Percentiles rank a stretch among this genome's conserved stretches.
These are phyloP conservation scores for Colletotrichum kahawae DNA, from an alignment of 2,329 filamentous ascomycete genomes.

Conservation along the genomic window DNA sequence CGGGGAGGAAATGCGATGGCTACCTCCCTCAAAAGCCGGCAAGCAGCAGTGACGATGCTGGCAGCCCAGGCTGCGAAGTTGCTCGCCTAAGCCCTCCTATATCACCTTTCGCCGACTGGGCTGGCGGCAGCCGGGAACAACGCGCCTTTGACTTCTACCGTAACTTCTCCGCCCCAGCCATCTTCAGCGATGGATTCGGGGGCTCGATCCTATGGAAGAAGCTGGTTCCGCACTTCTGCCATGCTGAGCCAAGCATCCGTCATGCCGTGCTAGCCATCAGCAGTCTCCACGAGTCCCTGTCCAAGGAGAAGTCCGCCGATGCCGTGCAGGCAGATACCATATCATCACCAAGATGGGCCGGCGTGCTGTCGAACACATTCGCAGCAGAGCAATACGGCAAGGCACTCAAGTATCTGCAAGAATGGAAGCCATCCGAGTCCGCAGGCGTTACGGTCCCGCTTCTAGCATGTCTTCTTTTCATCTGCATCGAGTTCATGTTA, in stretches of 20 bases:
- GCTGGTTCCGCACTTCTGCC: slow-evolving; percentile 49
- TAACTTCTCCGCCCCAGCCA: slow-evolving; percentile 39
- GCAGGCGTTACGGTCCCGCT: slow-evolving; percentile 36
- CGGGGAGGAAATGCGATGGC: slow-evolving; percentile 62
- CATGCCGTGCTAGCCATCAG: slow-evolving; percentile 57
- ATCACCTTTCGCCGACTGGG: slow-evolving; percentile 4
- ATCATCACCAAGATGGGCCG: not conserved
- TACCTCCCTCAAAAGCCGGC: slow-evolving; percentile 39
- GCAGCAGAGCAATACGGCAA: slow-evolving; percentile 53
- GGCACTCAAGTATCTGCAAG: slow-evolving; percentile 47
- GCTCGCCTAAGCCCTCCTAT: slow-evolving; percentile 2
- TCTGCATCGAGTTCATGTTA: slow-evolving; percentile 59
- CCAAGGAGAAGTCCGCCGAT: not conserved
- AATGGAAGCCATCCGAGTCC: slow-evolving; percentile 32
- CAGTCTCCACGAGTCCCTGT: slow-evolving; percentile 45
- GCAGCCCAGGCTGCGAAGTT: slow-evolving; percentile 13
- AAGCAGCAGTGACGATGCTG: slow-evolving; percentile 18
- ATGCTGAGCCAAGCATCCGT: slow-evolving; percentile 49
- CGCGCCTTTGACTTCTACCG: slow-evolving; percentile 39
- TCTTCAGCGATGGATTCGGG: slow-evolving; percentile 44
- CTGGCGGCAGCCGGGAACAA: slow-evolving; percentile 12
- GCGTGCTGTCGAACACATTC: slow-evolving; percentile 28
- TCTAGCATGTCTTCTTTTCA: slow-evolving; percentile 54
- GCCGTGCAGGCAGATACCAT: not conserved
- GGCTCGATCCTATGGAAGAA: slow-evolving; percentile 48